These are phyloP conservation scores for Dicorynia guianensis DNA, from an alignment of 306 rosid genomes.

Conservation along the genomic window DNA sequence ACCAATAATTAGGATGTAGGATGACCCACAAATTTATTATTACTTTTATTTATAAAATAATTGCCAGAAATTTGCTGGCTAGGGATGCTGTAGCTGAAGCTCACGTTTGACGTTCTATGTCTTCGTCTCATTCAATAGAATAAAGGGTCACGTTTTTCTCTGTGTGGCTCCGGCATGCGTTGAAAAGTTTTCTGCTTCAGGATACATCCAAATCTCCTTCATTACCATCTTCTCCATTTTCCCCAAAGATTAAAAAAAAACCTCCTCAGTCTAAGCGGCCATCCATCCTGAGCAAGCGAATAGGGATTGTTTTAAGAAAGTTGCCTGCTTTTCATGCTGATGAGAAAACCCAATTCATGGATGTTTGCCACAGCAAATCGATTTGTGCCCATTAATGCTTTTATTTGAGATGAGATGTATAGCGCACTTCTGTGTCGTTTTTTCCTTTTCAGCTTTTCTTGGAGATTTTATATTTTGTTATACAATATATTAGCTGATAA, in stretches of 20 bases:
- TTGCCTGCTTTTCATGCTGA: conserved; percentile 12
- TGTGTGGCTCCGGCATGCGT: conserved; percentile 33
- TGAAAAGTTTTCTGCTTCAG: conserved; percentile 1
- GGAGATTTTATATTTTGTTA: background rate
- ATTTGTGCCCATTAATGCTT: background rate
- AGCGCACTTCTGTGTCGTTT: background rate
- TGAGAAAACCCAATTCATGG: conserved; percentile 6
- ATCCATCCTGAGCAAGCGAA: background rate
- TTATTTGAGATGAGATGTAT: conserved; percentile 24
- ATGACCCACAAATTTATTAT: no score
- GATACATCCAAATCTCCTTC: background rate
- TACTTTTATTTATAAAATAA: no score
- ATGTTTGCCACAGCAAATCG: background rate
- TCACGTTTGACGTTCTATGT: background rate
- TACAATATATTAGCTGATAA: conserved; percentile 10
- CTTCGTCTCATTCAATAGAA: background rate
- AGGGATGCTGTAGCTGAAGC: background rate
- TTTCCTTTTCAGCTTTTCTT: background rate
- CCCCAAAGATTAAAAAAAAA: background rate
- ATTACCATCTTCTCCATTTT: background rate
- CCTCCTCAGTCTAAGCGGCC: conserved; percentile 20
- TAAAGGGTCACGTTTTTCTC: conserved; percentile 3
- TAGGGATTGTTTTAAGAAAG: background rate
- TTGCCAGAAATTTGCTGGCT: no score
- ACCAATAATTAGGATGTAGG: no score